Conservation (phyloP, 1,139 yeast species). For the Debaryomyces fabryi region DNA sequence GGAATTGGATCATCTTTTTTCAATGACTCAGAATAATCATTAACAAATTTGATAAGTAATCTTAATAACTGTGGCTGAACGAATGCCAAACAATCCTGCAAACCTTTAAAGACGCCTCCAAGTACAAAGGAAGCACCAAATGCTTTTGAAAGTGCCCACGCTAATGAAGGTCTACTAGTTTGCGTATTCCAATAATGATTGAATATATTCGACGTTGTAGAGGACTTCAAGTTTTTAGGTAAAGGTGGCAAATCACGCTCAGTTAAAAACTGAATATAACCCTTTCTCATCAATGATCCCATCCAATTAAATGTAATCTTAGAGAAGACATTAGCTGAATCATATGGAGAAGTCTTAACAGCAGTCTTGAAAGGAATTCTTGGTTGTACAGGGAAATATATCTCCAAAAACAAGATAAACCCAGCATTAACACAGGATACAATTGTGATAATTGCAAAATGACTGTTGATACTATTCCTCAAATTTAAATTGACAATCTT, state of each 20-base stretch:
- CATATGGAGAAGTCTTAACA: constrained; percentile 60
- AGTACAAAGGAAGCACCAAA: constrained; percentile 71
- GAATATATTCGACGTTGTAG: constrained; percentile 52
- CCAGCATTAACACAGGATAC: constrained; percentile 53
- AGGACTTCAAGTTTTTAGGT: constrained; percentile 65
- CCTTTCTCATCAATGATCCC: constrained; percentile 85
- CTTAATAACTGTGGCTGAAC: constrained; percentile 86
- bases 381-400: constrained; percentile 49
- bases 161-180: constrained; percentile 59
- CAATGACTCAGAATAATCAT: constrained; percentile 60
- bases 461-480: constrained; percentile 41
- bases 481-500: constrained; percentile 50
- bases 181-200: constrained; percentile 62
- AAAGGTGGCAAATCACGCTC: constrained; percentile 81
- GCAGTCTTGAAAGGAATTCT: constrained; percentile 40
- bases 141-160: constrained; percentile 61
- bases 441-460: constrained; percentile 46
- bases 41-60: constrained; percentile 76
- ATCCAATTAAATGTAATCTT: constrained; percentile 87
- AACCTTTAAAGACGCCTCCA: constrained; percentile 77
- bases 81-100: constrained; percentile 82
- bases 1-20: constrained; percentile 50
- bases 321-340: constrained; percentile 80
- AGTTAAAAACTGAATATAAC: constrained; percentile 71
- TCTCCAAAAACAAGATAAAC: constrained; percentile 57